Conservation (phyloP, 2,329 filamentous ascomycete species). For the Curvularia sp. region DNA sequence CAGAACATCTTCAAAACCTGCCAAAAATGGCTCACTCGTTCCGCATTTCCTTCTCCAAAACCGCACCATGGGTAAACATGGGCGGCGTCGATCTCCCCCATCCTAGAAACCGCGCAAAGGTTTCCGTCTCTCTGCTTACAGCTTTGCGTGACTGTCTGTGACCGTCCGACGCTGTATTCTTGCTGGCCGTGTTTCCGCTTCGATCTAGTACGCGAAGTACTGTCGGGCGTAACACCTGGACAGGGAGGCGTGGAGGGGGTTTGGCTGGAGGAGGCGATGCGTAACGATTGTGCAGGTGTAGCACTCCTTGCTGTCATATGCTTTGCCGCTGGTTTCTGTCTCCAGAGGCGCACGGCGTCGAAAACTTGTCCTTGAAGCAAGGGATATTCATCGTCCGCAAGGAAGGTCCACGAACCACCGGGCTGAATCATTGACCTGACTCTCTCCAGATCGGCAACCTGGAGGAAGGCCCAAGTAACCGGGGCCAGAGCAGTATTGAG, state of each 20-base stretch:
- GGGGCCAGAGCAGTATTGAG: background rate
- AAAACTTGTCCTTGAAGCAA: background rate
- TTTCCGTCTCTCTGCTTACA: constrained; percentile 24
- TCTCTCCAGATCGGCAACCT: background rate
- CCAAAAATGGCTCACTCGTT: background rate
- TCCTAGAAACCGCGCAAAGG: constrained; percentile 25
- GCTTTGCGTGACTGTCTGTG: constrained; percentile 15
- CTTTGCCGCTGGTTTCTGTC: background rate
- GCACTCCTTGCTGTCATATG: background rate
- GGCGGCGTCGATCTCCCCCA: constrained; percentile 23
- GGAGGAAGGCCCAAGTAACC: background rate
- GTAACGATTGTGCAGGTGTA: background rate
- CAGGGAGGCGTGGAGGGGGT: background rate
- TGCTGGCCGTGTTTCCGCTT: constrained; percentile 9
- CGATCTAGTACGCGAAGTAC: constrained; percentile 16
- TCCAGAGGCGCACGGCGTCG: background rate
- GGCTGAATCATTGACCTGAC: background rate
- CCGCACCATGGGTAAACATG: constrained; percentile 32
- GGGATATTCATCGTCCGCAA: background rate
- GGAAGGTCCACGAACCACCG: too few species aligned
- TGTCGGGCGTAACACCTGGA: too few species aligned
- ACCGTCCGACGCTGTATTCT: constrained; percentile 17
- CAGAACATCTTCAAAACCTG: background rate
- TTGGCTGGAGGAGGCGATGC: background rate
- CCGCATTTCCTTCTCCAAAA: constrained; percentile 11